These are phyloP conservation scores for Apiospora kogelbergensis DNA, from an alignment of 2,329 filamentous ascomycete genomes.

Conservation along the genomic window DNA sequence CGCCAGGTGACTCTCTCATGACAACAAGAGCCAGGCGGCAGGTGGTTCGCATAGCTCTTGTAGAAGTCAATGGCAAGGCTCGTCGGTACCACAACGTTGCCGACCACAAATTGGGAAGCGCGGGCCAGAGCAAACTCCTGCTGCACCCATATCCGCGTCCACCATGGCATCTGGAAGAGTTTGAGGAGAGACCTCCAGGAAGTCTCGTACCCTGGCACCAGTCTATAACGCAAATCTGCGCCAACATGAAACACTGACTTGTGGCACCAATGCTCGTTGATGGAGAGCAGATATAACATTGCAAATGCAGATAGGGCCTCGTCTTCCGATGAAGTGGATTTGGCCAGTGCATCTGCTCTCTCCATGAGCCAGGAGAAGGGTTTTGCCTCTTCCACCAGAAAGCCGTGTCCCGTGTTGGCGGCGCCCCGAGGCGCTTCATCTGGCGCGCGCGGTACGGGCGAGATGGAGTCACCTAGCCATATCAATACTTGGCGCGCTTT, in stretches of 20 bases:
- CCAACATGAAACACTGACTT: slow-evolving; percentile 5
- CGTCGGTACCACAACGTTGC: slow-evolving; percentile 6
- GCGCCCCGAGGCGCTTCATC: background rate
- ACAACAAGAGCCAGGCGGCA: slow-evolving; percentile 5
- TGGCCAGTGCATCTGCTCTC: background rate
- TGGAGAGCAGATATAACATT: background rate
- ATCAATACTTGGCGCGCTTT: slow-evolving; percentile 6
- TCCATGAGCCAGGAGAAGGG: background rate
- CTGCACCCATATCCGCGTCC: slow-evolving; percentile 15
- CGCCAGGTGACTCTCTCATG: slow-evolving; percentile 6
- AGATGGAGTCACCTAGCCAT: slow-evolving; percentile 9
- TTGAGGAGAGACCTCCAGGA: slow-evolving; percentile 10
- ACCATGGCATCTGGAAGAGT: slow-evolving; percentile 10
- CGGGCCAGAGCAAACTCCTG: slow-evolving; percentile 13
- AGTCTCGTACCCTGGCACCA: background rate
- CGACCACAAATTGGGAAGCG: slow-evolving; percentile 5
- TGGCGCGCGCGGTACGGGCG: background rate
- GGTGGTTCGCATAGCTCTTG: background rate
- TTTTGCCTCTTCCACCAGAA: background rate
- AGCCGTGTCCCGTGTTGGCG: background rate
- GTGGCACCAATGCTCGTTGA: slow-evolving; percentile 5
- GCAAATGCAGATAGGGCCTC: background rate
- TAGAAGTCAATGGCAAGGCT: background rate
- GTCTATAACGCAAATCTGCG: slow-evolving; percentile 3
- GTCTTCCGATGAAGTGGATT: background rate